Percentiles rank a stretch among this genome's conserved stretches.
Evolutionary conservation across 495 filamentous ascomycete genomes (phyloP).

Genomic region (Penicillium pulvis): DNA sequence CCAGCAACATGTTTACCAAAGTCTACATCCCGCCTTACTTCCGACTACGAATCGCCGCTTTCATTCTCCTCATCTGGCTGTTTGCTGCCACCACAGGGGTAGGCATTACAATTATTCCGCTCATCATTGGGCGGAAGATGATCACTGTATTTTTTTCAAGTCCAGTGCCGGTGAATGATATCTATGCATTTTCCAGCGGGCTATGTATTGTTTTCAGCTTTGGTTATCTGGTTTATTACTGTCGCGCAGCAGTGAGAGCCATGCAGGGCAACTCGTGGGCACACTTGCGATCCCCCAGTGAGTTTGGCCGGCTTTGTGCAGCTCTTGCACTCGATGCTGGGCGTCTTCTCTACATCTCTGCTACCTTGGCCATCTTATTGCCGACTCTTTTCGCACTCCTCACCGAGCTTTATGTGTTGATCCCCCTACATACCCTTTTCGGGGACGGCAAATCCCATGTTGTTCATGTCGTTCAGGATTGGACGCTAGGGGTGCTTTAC

Average conservation of each 20-base stretch:
- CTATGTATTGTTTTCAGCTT: constrained; percentile 72
- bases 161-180: constrained; percentile 79
- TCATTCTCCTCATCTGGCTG: constrained; percentile 88
- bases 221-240: constrained; percentile 59
- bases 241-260: constrained; percentile 44
- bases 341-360: constrained; percentile 69
- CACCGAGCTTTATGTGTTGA: constrained; percentile 85
- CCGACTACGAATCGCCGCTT: constrained; percentile 73
- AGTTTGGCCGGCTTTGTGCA: constrained; percentile 19
- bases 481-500: constrained; percentile 92
- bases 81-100: constrained; percentile 95
- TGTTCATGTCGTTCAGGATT: constrained; percentile 87
- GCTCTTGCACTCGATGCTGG: constrained; percentile 23
- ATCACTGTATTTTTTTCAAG: constrained; percentile 67
- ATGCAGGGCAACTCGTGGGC: constrained; percentile 34
- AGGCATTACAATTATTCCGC: constrained; percentile 81
- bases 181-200: constrained; percentile 93
- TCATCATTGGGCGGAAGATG: constrained; percentile 79
- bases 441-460: constrained; percentile 60
- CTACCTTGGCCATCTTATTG: constrained; percentile 70
- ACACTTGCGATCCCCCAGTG: constrained; percentile 40
- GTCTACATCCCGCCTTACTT: constrained; percentile 93
- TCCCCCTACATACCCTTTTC: constrained; percentile 86
- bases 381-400: constrained; percentile 81
- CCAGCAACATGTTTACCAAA: constrained; percentile 68